Evolutionary conservation across 805 yeast genomes (phyloP).

Genomic region (Teunomyces panamensis): DNA sequence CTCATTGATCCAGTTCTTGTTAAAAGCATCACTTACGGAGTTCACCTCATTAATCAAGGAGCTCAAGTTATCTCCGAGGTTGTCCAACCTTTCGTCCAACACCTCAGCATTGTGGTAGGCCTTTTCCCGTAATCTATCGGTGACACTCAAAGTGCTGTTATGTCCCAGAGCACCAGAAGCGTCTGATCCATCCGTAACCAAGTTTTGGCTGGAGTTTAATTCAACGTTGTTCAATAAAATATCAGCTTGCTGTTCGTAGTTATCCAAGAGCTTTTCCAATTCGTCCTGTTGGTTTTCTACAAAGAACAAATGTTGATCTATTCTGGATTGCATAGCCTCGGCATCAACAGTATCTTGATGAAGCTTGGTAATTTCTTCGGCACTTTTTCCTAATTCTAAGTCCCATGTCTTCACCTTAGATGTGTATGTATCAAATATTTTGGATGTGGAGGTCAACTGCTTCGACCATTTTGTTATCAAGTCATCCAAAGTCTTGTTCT

Average conservation of each 20-base stretch:
- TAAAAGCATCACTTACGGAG: slow-evolving; percentile 75
- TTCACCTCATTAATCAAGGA: slow-evolving; percentile 80
- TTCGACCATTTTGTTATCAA: slow-evolving; percentile 90
- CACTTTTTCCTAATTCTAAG: slow-evolving; percentile 73
- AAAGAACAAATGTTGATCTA: slow-evolving; percentile 83
- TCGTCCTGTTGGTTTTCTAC: slow-evolving; percentile 93
- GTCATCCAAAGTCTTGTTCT: slow-evolving; percentile 91
- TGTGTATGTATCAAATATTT: slow-evolving; percentile 73
- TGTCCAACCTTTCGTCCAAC: slow-evolving; percentile 76
- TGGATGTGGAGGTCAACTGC: slow-evolving; percentile 70
- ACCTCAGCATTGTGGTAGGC: slow-evolving; percentile 86
- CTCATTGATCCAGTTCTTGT: slow-evolving; percentile 50
- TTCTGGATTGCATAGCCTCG: slow-evolving; percentile 77
- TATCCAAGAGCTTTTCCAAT: slow-evolving; percentile 73
- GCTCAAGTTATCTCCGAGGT: slow-evolving; percentile 71
- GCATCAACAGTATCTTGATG: slow-evolving; percentile 78
- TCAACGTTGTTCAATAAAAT: slow-evolving; percentile 40
- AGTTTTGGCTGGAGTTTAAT: slow-evolving; percentile 27
- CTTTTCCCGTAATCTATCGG: slow-evolving; percentile 85
- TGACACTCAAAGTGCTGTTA: slow-evolving; percentile 40
- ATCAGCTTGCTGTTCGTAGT: slow-evolving; percentile 76
- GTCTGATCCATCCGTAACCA: slow-evolving; percentile 4
- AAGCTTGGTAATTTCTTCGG: slow-evolving; percentile 75
- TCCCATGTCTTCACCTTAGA: slow-evolving; percentile 83
- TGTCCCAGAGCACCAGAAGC: slow-evolving; percentile 27